Percentiles rank a stretch among this genome's conserved stretches.
Conservation (phyloP, 768 basidiomycete genomes). For the Lactarius evosmus region DNA sequence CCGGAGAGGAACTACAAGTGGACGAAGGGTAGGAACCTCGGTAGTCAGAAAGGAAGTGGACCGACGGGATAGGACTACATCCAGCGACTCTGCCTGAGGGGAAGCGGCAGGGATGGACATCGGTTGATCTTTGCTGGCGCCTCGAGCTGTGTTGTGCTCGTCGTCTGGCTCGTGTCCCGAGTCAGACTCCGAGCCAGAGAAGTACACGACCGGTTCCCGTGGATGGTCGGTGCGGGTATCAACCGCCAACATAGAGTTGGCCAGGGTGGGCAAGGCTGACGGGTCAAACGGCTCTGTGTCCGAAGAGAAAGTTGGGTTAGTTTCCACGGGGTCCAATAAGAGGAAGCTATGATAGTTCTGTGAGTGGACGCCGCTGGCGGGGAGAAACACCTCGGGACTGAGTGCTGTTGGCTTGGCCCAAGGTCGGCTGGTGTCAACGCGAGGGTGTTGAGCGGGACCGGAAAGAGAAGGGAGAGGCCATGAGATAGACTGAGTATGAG, state of each 20-base stretch:
- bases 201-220: conserved; percentile 7
- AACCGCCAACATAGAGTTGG: conserved; percentile 8
- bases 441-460: neutral
- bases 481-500: conserved; percentile 4
- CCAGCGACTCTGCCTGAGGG: conserved; percentile 13
- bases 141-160: conserved; percentile 13
- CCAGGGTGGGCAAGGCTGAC: conserved; percentile 1
- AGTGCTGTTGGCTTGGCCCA: conserved; percentile 7
- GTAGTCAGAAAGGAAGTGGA: conserved; percentile 20
- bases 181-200: conserved; percentile 24
- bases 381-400: conserved; percentile 10
- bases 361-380: neutral
- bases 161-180: conserved; percentile 19
- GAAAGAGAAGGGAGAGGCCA: conserved; percentile 13
- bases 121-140: conserved; percentile 12
- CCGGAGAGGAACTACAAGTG: neutral
- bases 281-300: conserved; percentile 7
- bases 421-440: neutral
- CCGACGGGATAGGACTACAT: conserved; percentile 7
- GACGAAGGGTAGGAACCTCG: conserved; percentile 12
- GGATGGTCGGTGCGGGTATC: conserved; percentile 13
- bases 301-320: conserved; percentile 4
- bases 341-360: conserved; percentile 10
- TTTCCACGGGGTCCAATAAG: conserved; percentile 3
- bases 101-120: conserved; percentile 8